Evolutionary conservation across 2,329 filamentous ascomycete species (phyloP), one percentile per base, ranked within the genome.

Genomic region (Herpomyces periplanetae): DNA sequence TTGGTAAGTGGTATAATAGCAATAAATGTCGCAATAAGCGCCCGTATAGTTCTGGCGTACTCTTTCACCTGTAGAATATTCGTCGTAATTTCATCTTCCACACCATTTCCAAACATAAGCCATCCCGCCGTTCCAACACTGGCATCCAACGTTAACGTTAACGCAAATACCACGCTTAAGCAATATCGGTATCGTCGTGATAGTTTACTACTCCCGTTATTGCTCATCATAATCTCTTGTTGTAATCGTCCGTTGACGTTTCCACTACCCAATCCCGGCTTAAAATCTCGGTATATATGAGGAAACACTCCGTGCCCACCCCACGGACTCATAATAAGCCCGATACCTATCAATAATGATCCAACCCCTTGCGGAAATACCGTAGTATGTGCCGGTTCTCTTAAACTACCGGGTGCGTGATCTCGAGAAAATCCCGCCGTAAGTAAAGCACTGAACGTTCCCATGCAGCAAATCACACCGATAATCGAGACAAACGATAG

Each of bases 1-100:
- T 96, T 96, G 13, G 75, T 88, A 19, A 96, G 44, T 1, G 75
- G 80, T 26, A 91, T 87, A 33, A 88, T 71, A 31, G 63, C 63
- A 28, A 91, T 65, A 36, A 73, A 75, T 25, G 66, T 44, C 26
- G 69, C 69, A 36, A 88, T 63, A 27, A 75, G 44, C 17, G 75
- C 40, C n/a, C 58, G 68, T 15, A 85, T 38, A 1, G 44, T 47
- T 6, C 51, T 42, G 1, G 75, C 68, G 33, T 85, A 88, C 20
- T 60, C 61, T 4, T 48, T 38, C 1, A 56, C 62, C 20, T 50
- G 45, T 27, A 91, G 52, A 24, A 96, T 61, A 39, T 87, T 91
- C 31, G 63, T 62, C 0, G 80, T 88, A 34, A 91, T 60, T 36
- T 84, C 69, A 26, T 87, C 73, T 22, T 50, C 51, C 20, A 87